These are phyloP conservation scores for Myriangium duriaei DNA, from an alignment of 2,329 filamentous ascomycete species.

Conservation along the genomic window DNA sequence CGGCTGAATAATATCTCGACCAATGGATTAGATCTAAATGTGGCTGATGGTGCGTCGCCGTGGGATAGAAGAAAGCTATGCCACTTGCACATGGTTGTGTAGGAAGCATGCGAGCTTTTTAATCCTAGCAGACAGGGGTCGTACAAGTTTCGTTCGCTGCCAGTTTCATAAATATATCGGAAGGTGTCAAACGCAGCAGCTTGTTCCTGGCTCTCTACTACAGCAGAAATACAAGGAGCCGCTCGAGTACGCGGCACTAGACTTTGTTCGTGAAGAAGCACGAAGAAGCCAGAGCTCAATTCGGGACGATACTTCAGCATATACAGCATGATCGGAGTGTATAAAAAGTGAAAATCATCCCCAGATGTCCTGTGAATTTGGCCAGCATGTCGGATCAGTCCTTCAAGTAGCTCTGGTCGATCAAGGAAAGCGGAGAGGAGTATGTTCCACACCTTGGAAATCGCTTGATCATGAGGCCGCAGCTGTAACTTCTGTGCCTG, in stretches of 20 bases:
- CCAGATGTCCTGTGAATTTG: slow-evolving; percentile 28
- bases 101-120: slow-evolving; percentile 18
- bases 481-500: slow-evolving; percentile 25
- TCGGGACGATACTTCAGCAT: slow-evolving; percentile 20
- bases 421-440: slow-evolving; percentile 29
- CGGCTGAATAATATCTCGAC: slow-evolving; percentile 20
- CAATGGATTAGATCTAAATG: slow-evolving; percentile 20
- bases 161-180: slow-evolving; percentile 26
- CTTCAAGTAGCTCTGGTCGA: slow-evolving; percentile 22
- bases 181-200: slow-evolving; percentile 14
- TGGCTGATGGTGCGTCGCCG: slow-evolving; percentile 26
- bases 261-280: not conserved
- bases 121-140: slow-evolving; percentile 27
- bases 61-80: slow-evolving; percentile 27
- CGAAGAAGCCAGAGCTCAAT: not conserved
- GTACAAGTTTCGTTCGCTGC: slow-evolving; percentile 28
- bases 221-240: not conserved
- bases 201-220: not conserved
- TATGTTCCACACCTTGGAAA: slow-evolving; percentile 33
- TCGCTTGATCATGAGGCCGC: slow-evolving; percentile 27
- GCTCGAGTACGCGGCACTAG: not conserved
- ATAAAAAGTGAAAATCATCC: slow-evolving; percentile 26
- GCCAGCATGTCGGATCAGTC: slow-evolving; percentile 30
- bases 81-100: slow-evolving; percentile 24
- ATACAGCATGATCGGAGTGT: slow-evolving; percentile 31